Evolutionary conservation across 2,329 filamentous ascomycete genomes (phyloP), one percentile per base, ranked within the genome.

Genomic region (Aspergillus flavus): DNA sequence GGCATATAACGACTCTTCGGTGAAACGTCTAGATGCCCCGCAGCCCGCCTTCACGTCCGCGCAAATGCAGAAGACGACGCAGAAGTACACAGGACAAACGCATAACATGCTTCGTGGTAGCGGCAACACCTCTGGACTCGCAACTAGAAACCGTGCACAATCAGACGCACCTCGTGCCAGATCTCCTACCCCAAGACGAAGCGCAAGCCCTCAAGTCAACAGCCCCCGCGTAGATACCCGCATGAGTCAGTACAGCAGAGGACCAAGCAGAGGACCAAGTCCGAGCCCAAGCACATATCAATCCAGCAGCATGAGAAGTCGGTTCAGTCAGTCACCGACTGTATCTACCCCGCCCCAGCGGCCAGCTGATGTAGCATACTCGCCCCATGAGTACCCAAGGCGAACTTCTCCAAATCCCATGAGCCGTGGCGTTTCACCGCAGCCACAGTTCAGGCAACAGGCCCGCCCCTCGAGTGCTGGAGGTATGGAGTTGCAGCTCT

Each of bases 31-130:
- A 4, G 95, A 93, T 59, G 91, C 94, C 14, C 96, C 95, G 2
- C 90, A 94, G 63, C 93, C 94, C 2, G 95, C 95, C 1, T 93
- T 96, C 64, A 99, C 96, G 0, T 91, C 93, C 4, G 92, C 91
- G 66, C 92, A 95, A 55, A 99, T 99, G 96, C 92, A 97, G 74
- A 92, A 96, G 77, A 92, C 94, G 4, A 95, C 93, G 0, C 91
- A 96, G 71, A 93, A 93, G 77, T 97, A 94, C 72, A 88, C 91
- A 26, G 87, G 89, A 53, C 91, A 97, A 77, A 92, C 92, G 3
- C 87, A 92, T 50, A 93, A 86, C 72, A 89, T 97, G 82, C 95
- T 96, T 32, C 69, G 75, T 11, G 72, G 78, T 53, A 72, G 75
- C 61, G 76, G 73, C 54, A 76, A 75, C 61, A 81, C 79, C 45